phyloP scores from a whole-genome alignment of 352 stramenopile species.

The Phytophthora palmivora region DNA sequence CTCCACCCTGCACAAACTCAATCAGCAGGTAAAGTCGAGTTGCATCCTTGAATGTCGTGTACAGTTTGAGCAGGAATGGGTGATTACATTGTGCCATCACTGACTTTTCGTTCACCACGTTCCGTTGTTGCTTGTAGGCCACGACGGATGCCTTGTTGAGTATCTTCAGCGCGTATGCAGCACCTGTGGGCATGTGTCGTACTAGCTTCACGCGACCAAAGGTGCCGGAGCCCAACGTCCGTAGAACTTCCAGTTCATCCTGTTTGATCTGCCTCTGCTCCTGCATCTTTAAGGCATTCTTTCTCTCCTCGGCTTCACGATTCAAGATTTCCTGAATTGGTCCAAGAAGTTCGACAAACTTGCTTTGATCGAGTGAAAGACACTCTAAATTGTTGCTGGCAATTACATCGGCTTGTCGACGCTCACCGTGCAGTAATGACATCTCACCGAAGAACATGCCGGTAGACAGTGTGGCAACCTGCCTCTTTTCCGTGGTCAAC shows the following conservation, averaged over 20 bases:
- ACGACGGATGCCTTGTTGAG: constrained; percentile 95
- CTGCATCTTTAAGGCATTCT: constrained; percentile 39
- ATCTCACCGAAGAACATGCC: constrained; percentile 80
- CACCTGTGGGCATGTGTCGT: constrained; percentile 72
- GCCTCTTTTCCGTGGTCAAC: constrained; percentile 25
- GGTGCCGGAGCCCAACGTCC: constrained; percentile 93
- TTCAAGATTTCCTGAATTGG: constrained; percentile 79
- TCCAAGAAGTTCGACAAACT: constrained; percentile 88
- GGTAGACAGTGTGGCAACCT: constrained; percentile 65
- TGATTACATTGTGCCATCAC: constrained; percentile 96
- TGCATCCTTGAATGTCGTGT: constrained; percentile 95
- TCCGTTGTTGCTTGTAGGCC: constrained; percentile 95
- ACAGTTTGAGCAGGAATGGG: constrained; percentile 97
- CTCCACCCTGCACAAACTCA: constrained; percentile 90
- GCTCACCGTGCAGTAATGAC: constrained; percentile 69
- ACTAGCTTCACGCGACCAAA: constrained; percentile 96
- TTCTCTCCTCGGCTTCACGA: constrained; percentile 68
- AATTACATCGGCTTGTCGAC: constrained; percentile 71
- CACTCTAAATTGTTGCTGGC: constrained; percentile 84
- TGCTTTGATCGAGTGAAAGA: constrained; percentile 85
- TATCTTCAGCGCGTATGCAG: constrained; percentile 94
- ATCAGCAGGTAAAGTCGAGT: constrained; percentile 96
- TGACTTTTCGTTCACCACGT: constrained; percentile 97
- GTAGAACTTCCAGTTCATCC: constrained; percentile 81
- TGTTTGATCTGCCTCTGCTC: constrained; percentile 55